Percentiles rank a stretch among this genome's conserved stretches.
phyloP scores from a whole-genome alignment of 352 stramenopile species.

The Peronospora belbahrii region DNA sequence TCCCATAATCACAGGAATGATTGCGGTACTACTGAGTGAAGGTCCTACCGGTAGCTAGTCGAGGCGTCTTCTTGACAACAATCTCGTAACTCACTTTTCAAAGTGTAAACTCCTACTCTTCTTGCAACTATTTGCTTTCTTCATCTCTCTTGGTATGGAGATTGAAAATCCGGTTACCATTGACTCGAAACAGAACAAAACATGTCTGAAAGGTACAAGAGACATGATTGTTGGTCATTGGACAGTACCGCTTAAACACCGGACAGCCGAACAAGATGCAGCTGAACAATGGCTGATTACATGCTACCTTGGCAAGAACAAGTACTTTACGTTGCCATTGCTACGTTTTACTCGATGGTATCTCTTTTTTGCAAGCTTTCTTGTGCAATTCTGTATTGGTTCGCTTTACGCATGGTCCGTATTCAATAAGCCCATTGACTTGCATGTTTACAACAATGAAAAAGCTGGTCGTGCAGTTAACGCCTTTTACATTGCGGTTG shows the following conservation, averaged over 20 bases:
- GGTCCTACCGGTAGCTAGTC: too few relatives aligned
- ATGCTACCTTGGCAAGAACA: slow-evolving; percentile 33
- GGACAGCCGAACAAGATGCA: slow-evolving; percentile 52
- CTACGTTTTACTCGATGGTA: slow-evolving; percentile 58
- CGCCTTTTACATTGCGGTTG: slow-evolving; percentile 64
- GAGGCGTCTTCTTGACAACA: too few relatives aligned
- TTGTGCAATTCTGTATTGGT: slow-evolving; percentile 67
- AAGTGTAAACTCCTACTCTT: too few relatives aligned
- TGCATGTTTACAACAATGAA: slow-evolving; percentile 36
- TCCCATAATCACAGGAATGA: too few relatives aligned
- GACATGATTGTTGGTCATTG: slow-evolving; percentile 33
- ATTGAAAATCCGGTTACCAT: slow-evolving; percentile 12
- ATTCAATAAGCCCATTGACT: slow-evolving; percentile 65
- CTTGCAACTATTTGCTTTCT: too few relatives aligned
- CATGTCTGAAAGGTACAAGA: slow-evolving; percentile 25
- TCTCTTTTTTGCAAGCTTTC: slow-evolving; percentile 51
- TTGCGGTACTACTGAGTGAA: too few relatives aligned
- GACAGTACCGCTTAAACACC: slow-evolving; percentile 47
- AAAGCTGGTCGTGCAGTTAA: slow-evolving; percentile 55
- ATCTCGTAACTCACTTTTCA: too few relatives aligned
- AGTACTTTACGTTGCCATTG: slow-evolving; percentile 32
- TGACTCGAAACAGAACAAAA: slow-evolving; percentile 12
- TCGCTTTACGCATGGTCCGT: slow-evolving; percentile 73
- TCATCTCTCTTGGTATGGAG: slow-evolving; percentile 17
- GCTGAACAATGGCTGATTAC: slow-evolving; percentile 45